Base-by-base conservation (phyloP, 2,329 filamentous ascomycete genomes). In the Talaromyces sp. region DNA sequence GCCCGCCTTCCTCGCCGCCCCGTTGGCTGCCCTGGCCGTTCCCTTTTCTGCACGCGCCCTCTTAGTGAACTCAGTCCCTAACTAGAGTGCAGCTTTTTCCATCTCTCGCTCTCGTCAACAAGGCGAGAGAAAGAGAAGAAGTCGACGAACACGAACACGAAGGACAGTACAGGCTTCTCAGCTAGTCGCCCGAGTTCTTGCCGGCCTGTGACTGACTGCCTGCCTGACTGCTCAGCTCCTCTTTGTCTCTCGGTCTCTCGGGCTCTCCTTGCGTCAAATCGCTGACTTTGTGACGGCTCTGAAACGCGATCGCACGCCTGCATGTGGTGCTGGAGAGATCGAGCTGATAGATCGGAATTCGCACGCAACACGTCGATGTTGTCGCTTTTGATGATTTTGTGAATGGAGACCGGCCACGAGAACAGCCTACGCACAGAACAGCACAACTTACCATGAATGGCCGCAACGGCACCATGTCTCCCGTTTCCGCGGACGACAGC, bases 401-500 rank as follows among this genome's bases (percentile, higher is more conserved):
- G 51, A 29, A 31, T 54, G 27, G 51, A 29, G 31, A 29, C 26
- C 3, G 26, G 26, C 26, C 26, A 6, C 3, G 26, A 27, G 26
- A 27, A 27, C 14, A 29, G 26, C 21, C 24, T 19, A 31, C 17
- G 31, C 26, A 54, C 27, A 31, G 21, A n/a, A 35, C 51, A 24
- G 11, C 26, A 27, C 24, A 8, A 26, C 17, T 19, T 29, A 52
- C 51, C 61, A 90, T 90, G 88, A 90, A 86, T 80, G 84, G 81
- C 73, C 85, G 84, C 78, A 87, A 89, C 84, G 87, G 86, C 78
- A 88, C 88, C 73, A 82, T 93, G 75, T 93, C 91, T 72, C 90
- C 91, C 72, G 84, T 91, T 75, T 95, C 90, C 78, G 80, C 90
- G 82, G 88, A 81, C 72, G 90, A 88, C 74, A 92, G 87, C 81